Percentiles rank a stretch among this genome's conserved stretches.
These are phyloP conservation scores for Termitomyces sp. DNA, from an alignment of 768 basidiomycete genomes.

Conservation along the genomic window DNA sequence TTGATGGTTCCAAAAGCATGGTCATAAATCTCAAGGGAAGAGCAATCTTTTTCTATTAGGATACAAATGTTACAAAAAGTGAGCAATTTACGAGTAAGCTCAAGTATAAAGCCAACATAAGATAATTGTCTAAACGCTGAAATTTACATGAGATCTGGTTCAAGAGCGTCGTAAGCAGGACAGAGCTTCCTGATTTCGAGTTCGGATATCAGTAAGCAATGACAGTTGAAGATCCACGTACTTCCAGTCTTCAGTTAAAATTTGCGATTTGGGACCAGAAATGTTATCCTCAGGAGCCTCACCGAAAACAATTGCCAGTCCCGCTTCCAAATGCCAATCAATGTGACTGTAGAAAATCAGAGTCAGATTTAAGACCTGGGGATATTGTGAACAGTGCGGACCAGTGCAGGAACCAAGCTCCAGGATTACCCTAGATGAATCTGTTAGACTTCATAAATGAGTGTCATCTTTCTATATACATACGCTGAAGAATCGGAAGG, in stretches of 20 bases:
- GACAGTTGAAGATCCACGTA: constrained; percentile 13
- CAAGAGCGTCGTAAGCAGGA: not conserved
- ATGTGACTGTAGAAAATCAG: constrained; percentile 13
- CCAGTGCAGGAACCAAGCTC: constrained; percentile 50
- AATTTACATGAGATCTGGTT: not conserved
- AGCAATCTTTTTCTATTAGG: not conserved
- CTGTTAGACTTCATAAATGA: not conserved
- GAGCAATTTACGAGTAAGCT: no score
- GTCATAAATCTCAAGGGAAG: no score
- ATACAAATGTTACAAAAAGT: not conserved
- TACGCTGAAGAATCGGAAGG: constrained; percentile 27
- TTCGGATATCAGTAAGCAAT: not conserved
- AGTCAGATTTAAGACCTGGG: not conserved
- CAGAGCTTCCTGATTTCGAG: not conserved
- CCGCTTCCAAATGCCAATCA: no score
- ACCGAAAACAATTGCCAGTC: constrained; percentile 29
- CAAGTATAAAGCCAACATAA: not conserved
- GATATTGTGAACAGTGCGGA: constrained; percentile 3
- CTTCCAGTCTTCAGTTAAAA: constrained; percentile 22
- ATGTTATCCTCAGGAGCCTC: constrained; percentile 24
- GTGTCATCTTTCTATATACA: not conserved
- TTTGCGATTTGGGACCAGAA: constrained; percentile 23
- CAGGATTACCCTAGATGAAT: constrained; percentile 39
- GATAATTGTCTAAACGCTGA: not conserved
- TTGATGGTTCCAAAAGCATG: no score